Evolutionary conservation across 164 flowering plant species (phyloP).

Genomic region (Malania oleifera): DNA sequence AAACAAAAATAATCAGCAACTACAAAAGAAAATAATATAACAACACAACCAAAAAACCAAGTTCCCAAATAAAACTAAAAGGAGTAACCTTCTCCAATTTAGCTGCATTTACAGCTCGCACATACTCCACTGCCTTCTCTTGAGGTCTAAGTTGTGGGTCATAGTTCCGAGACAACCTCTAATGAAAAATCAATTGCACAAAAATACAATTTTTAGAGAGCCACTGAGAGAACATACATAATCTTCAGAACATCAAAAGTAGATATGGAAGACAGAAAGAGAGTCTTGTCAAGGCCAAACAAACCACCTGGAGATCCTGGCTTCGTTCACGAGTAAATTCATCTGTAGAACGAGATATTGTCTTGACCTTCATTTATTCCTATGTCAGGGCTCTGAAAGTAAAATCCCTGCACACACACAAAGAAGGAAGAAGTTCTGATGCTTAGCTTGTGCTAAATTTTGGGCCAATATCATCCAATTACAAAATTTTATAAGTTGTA

Average conservation of each 20-base stretch:
- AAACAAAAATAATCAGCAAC: neutral
- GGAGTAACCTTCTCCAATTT: constrained; percentile 75
- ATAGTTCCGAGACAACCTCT: constrained; percentile 81
- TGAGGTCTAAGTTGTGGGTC: constrained; percentile 75
- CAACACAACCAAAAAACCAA: neutral
- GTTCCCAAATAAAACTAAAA: constrained; percentile 3
- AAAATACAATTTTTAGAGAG: neutral
- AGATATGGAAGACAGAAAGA: neutral
- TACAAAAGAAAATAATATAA: neutral
- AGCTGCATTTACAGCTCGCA: constrained; percentile 84
- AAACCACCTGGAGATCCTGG: constrained; percentile 77
- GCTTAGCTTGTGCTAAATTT: too few species aligned
- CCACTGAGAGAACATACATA: too few species aligned
- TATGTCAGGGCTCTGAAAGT: too few species aligned
- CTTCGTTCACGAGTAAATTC: constrained; percentile 94
- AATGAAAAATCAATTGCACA: neutral
- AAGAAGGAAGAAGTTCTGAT: too few species aligned
- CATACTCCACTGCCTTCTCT: constrained; percentile 85
- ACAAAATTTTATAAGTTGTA: too few species aligned
- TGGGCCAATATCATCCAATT: too few species aligned
- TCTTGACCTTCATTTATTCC: constrained; percentile 85
- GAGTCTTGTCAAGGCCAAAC: neutral
- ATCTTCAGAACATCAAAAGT: neutral
- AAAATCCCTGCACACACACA: too few species aligned
- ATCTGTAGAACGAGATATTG: constrained; percentile 72